Evolutionary conservation across 225 moss, liverwort and hornwort genomes (phyloP).

Genomic region (Physcomitrium patens): DNA sequence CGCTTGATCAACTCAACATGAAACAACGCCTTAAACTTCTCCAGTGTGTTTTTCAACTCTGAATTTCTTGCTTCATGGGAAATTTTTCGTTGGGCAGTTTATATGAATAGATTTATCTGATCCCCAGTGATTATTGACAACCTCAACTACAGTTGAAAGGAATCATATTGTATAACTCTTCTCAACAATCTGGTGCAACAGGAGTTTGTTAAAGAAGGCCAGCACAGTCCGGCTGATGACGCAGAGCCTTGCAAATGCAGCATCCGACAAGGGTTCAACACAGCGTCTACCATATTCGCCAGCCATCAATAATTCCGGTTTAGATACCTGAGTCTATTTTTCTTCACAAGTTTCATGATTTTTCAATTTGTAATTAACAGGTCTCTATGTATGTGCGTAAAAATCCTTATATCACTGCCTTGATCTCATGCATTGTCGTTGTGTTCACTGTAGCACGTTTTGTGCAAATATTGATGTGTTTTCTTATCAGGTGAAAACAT

Average conservation of each 20-base stretch:
- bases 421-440: no score
- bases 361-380: accelerated
- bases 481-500: constrained; percentile 29
- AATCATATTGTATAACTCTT: not conserved
- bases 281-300: constrained; percentile 46
- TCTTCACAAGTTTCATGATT: not conserved
- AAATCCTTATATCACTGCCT: not conserved
- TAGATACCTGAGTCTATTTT: constrained; percentile 30
- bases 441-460: no score
- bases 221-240: constrained; percentile 33
- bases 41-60: constrained; percentile 46
- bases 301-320: constrained; percentile 9
- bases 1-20: constrained; percentile 69
- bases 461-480: no score
- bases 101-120: not conserved
- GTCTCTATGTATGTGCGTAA: not conserved
- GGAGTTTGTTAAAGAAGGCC: constrained; percentile 47
- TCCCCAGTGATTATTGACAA: not conserved
- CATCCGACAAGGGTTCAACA: not conserved
- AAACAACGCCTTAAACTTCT: constrained; percentile 62
- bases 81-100: not conserved
- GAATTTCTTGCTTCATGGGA: not conserved
- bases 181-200: constrained; percentile 8
- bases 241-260: not conserved
- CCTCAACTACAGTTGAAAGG: not conserved